phyloP scores from a whole-genome alignment of 2,329 filamentous ascomycete genomes.

The Aschersonia sp. region DNA sequence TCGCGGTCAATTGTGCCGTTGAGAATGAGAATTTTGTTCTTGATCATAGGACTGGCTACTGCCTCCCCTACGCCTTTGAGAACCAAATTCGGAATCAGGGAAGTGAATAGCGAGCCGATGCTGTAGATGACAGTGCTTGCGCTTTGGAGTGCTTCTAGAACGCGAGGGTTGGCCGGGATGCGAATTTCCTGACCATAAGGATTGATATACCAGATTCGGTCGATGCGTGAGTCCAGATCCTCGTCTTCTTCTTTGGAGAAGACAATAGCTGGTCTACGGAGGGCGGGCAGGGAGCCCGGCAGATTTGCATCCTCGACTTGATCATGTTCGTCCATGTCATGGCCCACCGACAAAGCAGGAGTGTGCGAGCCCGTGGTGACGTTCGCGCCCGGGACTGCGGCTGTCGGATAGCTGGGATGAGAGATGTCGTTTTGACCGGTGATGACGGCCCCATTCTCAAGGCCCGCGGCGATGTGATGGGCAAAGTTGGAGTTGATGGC shows the following conservation, averaged over 20 bases:
- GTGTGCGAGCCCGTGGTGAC: constrained; percentile 12
- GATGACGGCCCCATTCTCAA: constrained; percentile 64
- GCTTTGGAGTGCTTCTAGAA: constrained; percentile 50
- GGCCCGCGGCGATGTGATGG: constrained; percentile 78
- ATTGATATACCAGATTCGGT: constrained; percentile 92
- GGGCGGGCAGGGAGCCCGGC: constrained; percentile 64
- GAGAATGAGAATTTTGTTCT: constrained; percentile 68
- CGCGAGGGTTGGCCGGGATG: constrained; percentile 69
- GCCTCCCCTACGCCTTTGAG: constrained; percentile 58
- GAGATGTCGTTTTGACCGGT: constrained; percentile 89
- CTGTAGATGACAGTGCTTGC: constrained; percentile 70
- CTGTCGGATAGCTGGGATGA: constrained; percentile 58
- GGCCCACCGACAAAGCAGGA: constrained; percentile 19
- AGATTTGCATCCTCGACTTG: constrained; percentile 66
- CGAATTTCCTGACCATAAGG: constrained; percentile 95
- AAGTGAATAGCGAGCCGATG: constrained; percentile 89
- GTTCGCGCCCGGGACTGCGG: constrained; percentile 15
- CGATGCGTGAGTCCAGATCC: constrained; percentile 64
- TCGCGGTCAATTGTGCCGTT: constrained; percentile 80
- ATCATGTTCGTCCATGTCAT: constrained; percentile 42
- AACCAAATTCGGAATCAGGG: constrained; percentile 70
- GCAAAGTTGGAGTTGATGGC: constrained; percentile 93
- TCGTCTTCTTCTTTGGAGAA: constrained; percentile 68
- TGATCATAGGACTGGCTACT: constrained; percentile 24
- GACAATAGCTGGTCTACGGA: constrained; percentile 67